A percentile compares a stretch with the other conserved stretches of the same genome.
phyloP scores from a whole-genome alignment of 2,329 filamentous ascomycete species.

The Pseudocercospora musae region DNA sequence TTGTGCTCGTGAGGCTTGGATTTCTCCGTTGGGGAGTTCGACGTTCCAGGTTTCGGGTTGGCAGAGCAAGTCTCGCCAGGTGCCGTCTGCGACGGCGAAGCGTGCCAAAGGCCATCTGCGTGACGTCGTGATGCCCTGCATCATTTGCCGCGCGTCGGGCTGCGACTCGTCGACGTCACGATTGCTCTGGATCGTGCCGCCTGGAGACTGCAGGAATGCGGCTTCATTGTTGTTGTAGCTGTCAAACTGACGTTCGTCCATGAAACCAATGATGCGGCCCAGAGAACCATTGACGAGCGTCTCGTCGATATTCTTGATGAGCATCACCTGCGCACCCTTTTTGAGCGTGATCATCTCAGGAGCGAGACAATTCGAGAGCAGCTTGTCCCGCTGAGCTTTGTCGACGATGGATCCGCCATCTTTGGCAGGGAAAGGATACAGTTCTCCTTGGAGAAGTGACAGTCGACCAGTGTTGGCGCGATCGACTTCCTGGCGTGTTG shows the following conservation, averaged over 20 bases:
- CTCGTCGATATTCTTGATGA: slow-evolving; percentile 99
- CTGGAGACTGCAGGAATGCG: slow-evolving; percentile 22
- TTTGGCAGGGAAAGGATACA: slow-evolving; percentile 64
- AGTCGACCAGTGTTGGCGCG: slow-evolving; percentile 76
- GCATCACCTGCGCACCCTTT: slow-evolving; percentile 92
- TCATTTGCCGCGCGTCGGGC: slow-evolving; percentile 49
- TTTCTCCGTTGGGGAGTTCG: slow-evolving; percentile 89
- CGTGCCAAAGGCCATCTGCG: slow-evolving; percentile 77
- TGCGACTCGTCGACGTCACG: slow-evolving; percentile 25
- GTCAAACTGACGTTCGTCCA: slow-evolving; percentile 57
- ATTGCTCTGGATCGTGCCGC: slow-evolving; percentile 33
- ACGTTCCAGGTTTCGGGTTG: slow-evolving; percentile 92
- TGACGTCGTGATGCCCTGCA: slow-evolving; percentile 48
- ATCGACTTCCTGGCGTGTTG: slow-evolving; percentile 86
- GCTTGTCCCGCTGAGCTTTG: slow-evolving; percentile 65
- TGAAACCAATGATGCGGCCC: slow-evolving; percentile 79
- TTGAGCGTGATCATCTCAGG: slow-evolving; percentile 77
- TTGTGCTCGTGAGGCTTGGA: slow-evolving; percentile 77
- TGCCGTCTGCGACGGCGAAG: slow-evolving; percentile 77
- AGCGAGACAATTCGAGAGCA: slow-evolving; percentile 90
- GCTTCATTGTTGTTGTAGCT: slow-evolving; percentile 31
- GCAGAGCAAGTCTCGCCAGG: slow-evolving; percentile 71
- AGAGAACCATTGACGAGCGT: slow-evolving; percentile 90
- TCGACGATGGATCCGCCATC: slow-evolving; percentile 44
- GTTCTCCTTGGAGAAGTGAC: slow-evolving; percentile 64